A percentile compares a stretch with the other conserved stretches of the same genome.
Evolutionary conservation across 441 rosid genomes (phyloP).

Genomic region (Populus hybrid): DNA sequence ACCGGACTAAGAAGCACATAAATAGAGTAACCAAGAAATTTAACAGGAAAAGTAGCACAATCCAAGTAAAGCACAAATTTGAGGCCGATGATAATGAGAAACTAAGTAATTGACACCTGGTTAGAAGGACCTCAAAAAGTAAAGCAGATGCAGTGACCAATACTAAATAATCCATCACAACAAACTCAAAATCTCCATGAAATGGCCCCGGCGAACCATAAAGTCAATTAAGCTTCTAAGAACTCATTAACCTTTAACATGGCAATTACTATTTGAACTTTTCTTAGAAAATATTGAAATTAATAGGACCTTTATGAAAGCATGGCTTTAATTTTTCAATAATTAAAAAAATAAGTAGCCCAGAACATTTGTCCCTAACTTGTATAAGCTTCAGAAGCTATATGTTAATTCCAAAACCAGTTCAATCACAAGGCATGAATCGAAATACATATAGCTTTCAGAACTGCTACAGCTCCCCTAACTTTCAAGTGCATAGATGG

Average conservation of each 20-base stretch:
- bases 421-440: neutral
- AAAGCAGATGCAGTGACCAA: neutral
- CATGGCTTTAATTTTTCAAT: neutral
- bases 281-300: neutral
- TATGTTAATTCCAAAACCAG: neutral
- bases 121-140: neutral
- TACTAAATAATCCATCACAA: neutral
- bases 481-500: neutral
- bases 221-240: neutral
- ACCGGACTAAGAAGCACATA: no score
- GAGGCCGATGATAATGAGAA: neutral
- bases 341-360: neutral
- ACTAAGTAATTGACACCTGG: neutral
- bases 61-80: neutral
- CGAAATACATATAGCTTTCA: neutral
- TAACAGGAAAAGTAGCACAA: neutral
- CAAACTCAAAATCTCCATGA: neutral
- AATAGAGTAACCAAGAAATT: no score
- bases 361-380: neutral
- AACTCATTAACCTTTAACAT: neutral
- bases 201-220: neutral
- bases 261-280: neutral
- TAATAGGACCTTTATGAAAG: neutral
- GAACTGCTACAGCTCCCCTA: neutral
- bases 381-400: neutral